Base-by-base conservation (phyloP, 345 rosid genomes). In the Hirschfeldia incana region DNA sequence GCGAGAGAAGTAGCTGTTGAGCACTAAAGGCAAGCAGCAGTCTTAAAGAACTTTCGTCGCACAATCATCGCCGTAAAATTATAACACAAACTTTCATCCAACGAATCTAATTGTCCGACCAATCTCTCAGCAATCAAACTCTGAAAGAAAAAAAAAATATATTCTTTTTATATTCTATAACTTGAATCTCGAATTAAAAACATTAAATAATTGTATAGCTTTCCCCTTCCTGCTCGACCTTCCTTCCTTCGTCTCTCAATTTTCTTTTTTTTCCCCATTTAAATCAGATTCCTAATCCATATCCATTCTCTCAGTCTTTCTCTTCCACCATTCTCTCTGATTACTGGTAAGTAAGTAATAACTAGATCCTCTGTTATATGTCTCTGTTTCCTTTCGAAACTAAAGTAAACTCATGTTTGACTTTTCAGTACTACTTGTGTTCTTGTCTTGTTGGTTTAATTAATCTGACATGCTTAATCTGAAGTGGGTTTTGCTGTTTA, bases 261-360 rank as follows among this genome's bases (percentile, higher is more conserved):
- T 13, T 62, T 36, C 32, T 26, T 12, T 4, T 70, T 70, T 37
- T 29, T 49, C 2, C 26, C 21, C 33, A 49, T 59, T 59, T 57
- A 17, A 62, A 15, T 39, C 83, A 63, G 71, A 74, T 68, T 74
- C 75, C 74, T 69, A 73, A 79, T 79, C 82, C 69, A 51, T 60
- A 60, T 62, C 75, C 49, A 10, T 30, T 60, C 37, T 62, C 37
- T 62, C 75, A 44, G n/a, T 69, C 74, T 68, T 46, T 34, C 76
- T 37, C 36, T 13, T 32, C 33, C 73, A 42, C 62, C 63, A 5
- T 72, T 33, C 33, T 65, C 30, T 65, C 55, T 39, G n/a, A 65
- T 63, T 15, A 4, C 44, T 32, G 67, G 30, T 57, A 17, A 69
- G 79, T 69, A 39, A 36, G 21, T 21, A 21, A 71, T 55, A 58